These are phyloP conservation scores for Phytophthora boehmeriae DNA, from an alignment of 352 stramenopile species.

Conservation along the genomic window DNA sequence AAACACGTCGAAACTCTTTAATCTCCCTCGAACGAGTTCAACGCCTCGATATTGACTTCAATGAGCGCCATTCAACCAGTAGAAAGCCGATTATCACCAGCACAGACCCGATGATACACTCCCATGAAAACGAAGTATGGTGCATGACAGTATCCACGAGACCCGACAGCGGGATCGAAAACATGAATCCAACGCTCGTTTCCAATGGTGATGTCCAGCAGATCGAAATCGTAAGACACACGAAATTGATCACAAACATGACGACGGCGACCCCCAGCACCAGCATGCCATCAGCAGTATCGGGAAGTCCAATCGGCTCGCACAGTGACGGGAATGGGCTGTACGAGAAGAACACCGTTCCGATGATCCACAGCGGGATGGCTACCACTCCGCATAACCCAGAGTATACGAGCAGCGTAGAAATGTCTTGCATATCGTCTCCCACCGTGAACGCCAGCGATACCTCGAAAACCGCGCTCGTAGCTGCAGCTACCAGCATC, in stretches of 20 bases:
- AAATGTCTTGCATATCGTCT: conserved; percentile 46
- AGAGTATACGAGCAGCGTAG: conserved; percentile 51
- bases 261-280: conserved; percentile 39
- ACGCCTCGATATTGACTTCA: background rate
- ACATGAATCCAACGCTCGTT: conserved; percentile 60
- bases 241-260: conserved; percentile 48
- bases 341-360: conserved; percentile 38
- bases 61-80: conserved; percentile 35
- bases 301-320: conserved; percentile 47
- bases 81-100: conserved; percentile 59
- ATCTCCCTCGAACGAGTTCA: background rate
- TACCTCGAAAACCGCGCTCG: conserved; percentile 55
- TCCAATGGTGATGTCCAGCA: conserved; percentile 61
- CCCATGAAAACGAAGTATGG: conserved; percentile 44
- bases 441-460: conserved; percentile 40
- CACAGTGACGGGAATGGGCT: conserved; percentile 41
- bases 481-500: conserved; percentile 45
- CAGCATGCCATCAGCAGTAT: conserved; percentile 31
- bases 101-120: conserved; percentile 48
- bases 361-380: conserved; percentile 45
- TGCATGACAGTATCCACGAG: conserved; percentile 48
- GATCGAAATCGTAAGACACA: conserved; percentile 51
- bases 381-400: conserved; percentile 50
- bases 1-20: no score
- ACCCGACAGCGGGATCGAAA: conserved; percentile 57